Base-by-base conservation (phyloP, 1,284 basidiomycete species). In the Hortiboletus rubellus region DNA sequence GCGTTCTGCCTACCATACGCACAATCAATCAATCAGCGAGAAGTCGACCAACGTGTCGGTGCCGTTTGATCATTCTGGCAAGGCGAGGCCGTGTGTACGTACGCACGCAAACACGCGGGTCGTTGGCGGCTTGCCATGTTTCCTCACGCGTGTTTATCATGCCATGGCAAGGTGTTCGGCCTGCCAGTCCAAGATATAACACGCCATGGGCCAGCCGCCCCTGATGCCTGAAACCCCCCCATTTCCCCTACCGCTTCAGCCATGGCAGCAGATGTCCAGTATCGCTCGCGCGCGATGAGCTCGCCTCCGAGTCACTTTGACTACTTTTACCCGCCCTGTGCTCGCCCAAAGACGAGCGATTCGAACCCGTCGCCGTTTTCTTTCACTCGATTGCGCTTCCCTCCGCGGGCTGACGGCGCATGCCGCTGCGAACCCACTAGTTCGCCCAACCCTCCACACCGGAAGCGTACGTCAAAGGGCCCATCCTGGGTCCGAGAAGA, bases 401-500 rank as follows among this genome's bases (percentile, higher is more conserved):
- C 72, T 33, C 60, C 58, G 33, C 67, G 64, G 44, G 50, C 57
- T 17, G 59, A 62, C 27, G 60, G 65, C 40, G 60, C 65, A 37
- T 67, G 59, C 53, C 63, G 60, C 49, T 61, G 55, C 38, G 68
- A 69, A 27, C 50, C 66, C 52, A 56, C 61, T 9, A 22, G 22
- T 22, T 46, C 62, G 33, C 50, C 61, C 34, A 63, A 60, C 44
- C 58, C 62, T 46, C 51, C 66, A 34, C 76, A 72, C 9, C 76
- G 77, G 72, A 66, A 77, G 60, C 77, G 79, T 52, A 76, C 79
- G 70, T 75, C 68, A 43, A 72, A 80, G 58, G 79, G 79, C 14
- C 82, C 79, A 61, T 73, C 80, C 11, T 85, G 85, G 82, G 78
- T 80, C 17, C 75, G 78, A 51, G 80, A 86, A 66, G 79, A 83